A percentile compares a stretch with the other conserved stretches of the same genome.
Conservation (phyloP, 768 basidiomycete species). For the Pholiota microspora region DNA sequence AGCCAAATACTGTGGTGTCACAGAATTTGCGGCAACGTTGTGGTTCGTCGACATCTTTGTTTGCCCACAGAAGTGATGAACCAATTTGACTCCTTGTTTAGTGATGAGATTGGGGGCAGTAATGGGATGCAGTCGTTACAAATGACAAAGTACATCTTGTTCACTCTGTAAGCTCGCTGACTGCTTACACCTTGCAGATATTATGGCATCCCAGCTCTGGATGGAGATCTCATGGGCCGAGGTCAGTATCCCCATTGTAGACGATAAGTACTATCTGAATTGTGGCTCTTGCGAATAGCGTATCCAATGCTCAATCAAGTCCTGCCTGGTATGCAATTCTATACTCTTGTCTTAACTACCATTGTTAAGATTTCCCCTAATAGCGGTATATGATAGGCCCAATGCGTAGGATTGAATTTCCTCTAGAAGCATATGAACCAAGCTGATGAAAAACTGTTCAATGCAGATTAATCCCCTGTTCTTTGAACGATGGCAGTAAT, state of each 20-base stretch:
- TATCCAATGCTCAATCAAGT: slow-evolving; percentile 32
- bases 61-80: not conserved
- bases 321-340: slow-evolving; percentile 22
- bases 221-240: slow-evolving; percentile 48
- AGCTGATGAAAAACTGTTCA: not conserved
- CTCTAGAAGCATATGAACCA: not conserved
- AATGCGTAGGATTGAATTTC: slow-evolving; percentile 23
- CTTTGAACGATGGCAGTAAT: slow-evolving; percentile 28
- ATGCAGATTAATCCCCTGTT: slow-evolving; percentile 26
- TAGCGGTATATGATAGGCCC: slow-evolving; percentile 31
- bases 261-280: slow-evolving; percentile 10
- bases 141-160: slow-evolving; percentile 31
- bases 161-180: not conserved
- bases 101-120: slow-evolving; percentile 41
- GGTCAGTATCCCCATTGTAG: slow-evolving; percentile 29
- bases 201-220: slow-evolving; percentile 37
- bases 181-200: slow-evolving; percentile 19
- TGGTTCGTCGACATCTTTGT: slow-evolving; percentile 17
- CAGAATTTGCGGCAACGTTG: slow-evolving; percentile 28
- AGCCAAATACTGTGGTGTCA: slow-evolving; percentile 29
- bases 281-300: slow-evolving; percentile 14
- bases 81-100: slow-evolving; percentile 5
- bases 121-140: slow-evolving; percentile 40
- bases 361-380: not conserved
- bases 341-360: not conserved